Conservation (phyloP, 345 rosid species). For the Acer negundo region DNA sequence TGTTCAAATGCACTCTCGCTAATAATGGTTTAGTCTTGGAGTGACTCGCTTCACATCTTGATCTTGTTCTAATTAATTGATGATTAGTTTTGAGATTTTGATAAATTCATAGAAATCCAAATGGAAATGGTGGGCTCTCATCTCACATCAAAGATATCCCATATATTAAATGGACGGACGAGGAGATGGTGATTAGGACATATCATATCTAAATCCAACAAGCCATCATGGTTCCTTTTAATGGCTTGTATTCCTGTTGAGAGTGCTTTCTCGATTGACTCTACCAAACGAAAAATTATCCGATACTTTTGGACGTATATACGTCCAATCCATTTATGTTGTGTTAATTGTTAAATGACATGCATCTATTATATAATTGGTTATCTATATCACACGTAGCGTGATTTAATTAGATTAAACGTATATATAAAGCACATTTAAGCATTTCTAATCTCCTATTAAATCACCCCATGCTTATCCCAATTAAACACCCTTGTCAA, state of each 20-base stretch:
- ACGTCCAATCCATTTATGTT: too few relatives aligned
- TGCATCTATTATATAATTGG: too few relatives aligned
- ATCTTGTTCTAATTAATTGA: neutral
- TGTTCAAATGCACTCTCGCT: neutral
- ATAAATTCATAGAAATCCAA: neutral
- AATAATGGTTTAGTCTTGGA: neutral
- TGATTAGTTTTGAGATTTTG: neutral
- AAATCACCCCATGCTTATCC: too few relatives aligned
- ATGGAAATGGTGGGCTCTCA: neutral
- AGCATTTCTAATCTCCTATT: too few relatives aligned
- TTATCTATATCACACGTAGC: too few relatives aligned
- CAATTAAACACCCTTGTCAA: too few relatives aligned
- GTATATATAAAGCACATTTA: too few relatives aligned
- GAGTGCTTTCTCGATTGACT: neutral
- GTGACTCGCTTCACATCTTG: neutral
- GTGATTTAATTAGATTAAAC: too few relatives aligned
- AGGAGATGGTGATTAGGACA: neutral
- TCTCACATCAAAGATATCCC: neutral
- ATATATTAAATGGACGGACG: neutral
- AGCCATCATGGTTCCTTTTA: neutral
- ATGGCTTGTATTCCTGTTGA: neutral
- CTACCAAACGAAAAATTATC: neutral
- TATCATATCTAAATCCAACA: constrained; percentile 15
- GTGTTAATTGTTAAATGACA: too few relatives aligned
- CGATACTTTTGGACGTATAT: too few relatives aligned